A percentile compares a stretch with the other conserved stretches of the same genome.
phyloP scores from a whole-genome alignment of 2,329 filamentous ascomycete species.

The Trichophyton mentagrophytes region DNA sequence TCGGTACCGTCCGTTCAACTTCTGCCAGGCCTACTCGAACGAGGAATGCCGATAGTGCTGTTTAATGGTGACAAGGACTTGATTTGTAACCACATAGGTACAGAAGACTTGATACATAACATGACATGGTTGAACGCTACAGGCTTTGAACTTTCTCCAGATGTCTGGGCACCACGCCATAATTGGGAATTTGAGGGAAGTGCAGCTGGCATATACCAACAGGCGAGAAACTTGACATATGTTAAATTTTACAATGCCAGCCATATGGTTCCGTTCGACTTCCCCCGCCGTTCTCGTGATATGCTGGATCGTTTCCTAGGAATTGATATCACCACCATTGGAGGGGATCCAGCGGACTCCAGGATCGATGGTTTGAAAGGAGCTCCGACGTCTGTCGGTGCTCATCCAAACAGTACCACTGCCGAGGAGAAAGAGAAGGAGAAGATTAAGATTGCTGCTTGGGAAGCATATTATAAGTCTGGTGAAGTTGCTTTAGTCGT shows the following conservation, averaged over 20 bases:
- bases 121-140: constrained; percentile 85
- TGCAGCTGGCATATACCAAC: constrained; percentile 80
- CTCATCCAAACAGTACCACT: constrained; percentile 54
- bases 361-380: constrained; percentile 76
- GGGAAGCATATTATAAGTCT: constrained; percentile 77
- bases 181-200: constrained; percentile 92
- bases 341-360: constrained; percentile 64
- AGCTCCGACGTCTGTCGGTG: constrained; percentile 63
- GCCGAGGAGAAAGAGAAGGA: constrained; percentile 56
- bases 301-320: constrained; percentile 97
- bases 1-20: constrained; percentile 62
- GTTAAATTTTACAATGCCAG: constrained; percentile 89
- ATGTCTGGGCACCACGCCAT: constrained; percentile 79
- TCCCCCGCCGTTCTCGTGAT: constrained; percentile 70
- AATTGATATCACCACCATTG: constrained; percentile 81
- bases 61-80: constrained; percentile 91
- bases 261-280: constrained; percentile 97
- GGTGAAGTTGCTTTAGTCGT: constrained; percentile 76
- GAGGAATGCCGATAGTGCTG: constrained; percentile 61
- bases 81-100: constrained; percentile 95
- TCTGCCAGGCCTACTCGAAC: constrained; percentile 62
- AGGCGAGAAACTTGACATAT: constrained; percentile 89
- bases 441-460: constrained; percentile 70
- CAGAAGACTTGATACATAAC: constrained; percentile 77
- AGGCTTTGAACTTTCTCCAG: constrained; percentile 77